Base-by-base conservation (phyloP, 176 grass and related monocot species). In the Echinochloa phyllopogon region DNA sequence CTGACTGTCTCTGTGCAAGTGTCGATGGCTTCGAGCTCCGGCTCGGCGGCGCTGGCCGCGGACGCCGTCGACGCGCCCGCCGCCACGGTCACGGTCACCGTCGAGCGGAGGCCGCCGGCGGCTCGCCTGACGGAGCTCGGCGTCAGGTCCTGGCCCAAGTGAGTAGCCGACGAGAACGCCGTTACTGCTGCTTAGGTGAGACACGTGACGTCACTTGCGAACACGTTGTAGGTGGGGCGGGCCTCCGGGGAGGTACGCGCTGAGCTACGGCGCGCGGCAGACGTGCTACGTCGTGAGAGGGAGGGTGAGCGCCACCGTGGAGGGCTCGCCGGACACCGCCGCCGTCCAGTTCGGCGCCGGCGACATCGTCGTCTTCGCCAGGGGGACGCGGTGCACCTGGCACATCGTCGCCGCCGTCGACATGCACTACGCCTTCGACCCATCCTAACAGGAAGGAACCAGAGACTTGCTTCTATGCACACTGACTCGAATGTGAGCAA, bases 281-380 rank as follows among this genome's bases (percentile, higher is more conserved):
- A 96, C 91, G 21, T 93, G 94, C 82, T 93, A 96, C 81, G 50
- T 89, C 70, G 47, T 93, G n/a, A 75, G 82, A 50, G 91, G 91
- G 40, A 90, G 57, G 84, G 92, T 81, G 57, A 84, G 48, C 73
- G 89, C 81, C 21, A 78, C 83, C 81, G 41, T 69, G 45, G 88
- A 86, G 59, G 91, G 82, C 52, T 96, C 89, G 11, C 86, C 79
- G 7, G 89, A 89, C 56, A 4, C 42, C 23, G 3, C 25, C 8
- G 36, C 87, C 10, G 84, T 33, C 71, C 47, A 91, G 74, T 81
- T 89, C 16, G 89, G 89, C 60, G 80, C 82, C 29, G 89, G 94
- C 12, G 84, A 96, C 56, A 68, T 96, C 47, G 89, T 93, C 38
- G 74, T 89, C 64, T 88, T 96, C 92, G 81, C 84, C 39, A 82